Evolutionary conservation across 2,329 filamentous ascomycete genomes (phyloP).

Genomic region (Intubia oerlemansii): DNA sequence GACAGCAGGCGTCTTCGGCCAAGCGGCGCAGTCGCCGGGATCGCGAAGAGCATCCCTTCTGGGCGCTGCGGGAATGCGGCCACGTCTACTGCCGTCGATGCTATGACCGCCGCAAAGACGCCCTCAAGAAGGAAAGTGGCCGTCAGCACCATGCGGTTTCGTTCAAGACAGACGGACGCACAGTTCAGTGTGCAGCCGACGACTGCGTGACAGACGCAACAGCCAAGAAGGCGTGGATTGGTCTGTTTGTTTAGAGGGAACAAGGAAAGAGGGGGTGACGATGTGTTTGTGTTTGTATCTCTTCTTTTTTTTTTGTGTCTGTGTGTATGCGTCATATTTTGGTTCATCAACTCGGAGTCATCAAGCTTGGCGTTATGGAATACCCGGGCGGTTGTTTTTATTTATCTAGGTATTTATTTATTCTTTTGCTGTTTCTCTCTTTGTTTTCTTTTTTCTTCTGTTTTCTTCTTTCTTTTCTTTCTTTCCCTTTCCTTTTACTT

Average conservation of each 20-base stretch:
- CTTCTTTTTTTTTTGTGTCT: not conserved
- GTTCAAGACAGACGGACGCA: slow-evolving; percentile 17
- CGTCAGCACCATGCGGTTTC: slow-evolving; percentile 11
- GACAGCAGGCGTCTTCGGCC: slow-evolving; percentile 1
- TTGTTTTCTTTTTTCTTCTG: not conserved
- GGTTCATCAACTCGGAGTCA: no score
- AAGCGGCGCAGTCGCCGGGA: slow-evolving; percentile 27
- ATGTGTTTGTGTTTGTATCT: not conserved
- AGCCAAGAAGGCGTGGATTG: slow-evolving; percentile 36
- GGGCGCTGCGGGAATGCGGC: slow-evolving; percentile 77
- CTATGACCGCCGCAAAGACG: slow-evolving; percentile 33
- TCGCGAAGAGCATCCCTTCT: slow-evolving; percentile 61
- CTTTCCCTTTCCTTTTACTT: not conserved
- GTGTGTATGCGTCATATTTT: no score
- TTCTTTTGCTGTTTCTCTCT: not conserved
- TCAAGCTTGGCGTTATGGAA: no score
- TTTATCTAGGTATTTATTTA: no score
- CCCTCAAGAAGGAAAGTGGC: slow-evolving; percentile 16
- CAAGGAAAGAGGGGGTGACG: no score
- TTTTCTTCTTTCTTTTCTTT: not conserved
- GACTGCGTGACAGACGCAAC: slow-evolving; percentile 31
- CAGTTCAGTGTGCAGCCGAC: slow-evolving; percentile 31
- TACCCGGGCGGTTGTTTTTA: no score
- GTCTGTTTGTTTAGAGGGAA: slow-evolving; percentile 27
- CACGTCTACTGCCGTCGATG: slow-evolving; percentile 50